phyloP scores from a whole-genome alignment of 2,329 filamentous ascomycete genomes.

The Aspergillus eucalypticola region DNA sequence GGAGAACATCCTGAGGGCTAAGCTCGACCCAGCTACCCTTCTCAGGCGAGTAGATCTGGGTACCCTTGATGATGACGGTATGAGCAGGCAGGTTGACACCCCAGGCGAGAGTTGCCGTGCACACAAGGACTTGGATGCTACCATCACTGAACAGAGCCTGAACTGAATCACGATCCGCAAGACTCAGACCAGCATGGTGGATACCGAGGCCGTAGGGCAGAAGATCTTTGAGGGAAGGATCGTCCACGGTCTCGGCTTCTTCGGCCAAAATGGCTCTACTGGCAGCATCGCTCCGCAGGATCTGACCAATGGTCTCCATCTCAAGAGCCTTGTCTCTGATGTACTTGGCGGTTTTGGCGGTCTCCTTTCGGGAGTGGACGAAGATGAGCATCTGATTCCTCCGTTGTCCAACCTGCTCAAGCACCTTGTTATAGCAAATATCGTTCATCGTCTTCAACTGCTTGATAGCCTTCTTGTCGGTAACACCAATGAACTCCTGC shows the following conservation, averaged over 20 bases:
- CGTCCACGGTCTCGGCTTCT: constrained; percentile 77
- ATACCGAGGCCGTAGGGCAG: constrained; percentile 97
- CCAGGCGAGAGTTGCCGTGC: constrained; percentile 97
- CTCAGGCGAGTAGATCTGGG: constrained; percentile 95
- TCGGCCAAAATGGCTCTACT: constrained; percentile 85
- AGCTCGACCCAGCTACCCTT: constrained; percentile 98
- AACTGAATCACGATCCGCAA: constrained; percentile 90
- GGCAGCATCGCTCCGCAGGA: constrained; percentile 87
- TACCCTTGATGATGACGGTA: constrained; percentile 98
- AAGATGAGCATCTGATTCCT: constrained; percentile 99
- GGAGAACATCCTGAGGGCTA: constrained; percentile 93
- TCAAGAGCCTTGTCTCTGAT: constrained; percentile 97
- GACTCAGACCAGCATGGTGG: constrained; percentile 95
- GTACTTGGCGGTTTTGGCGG: constrained; percentile 93
- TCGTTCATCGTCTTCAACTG: constrained; percentile 99
- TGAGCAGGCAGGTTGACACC: constrained; percentile 97
- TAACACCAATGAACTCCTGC: constrained; percentile 96
- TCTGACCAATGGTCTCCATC: constrained; percentile 93
- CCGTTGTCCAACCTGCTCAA: constrained; percentile 91
- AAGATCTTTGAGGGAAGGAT: constrained; percentile 87
- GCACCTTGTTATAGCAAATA: constrained; percentile 94
- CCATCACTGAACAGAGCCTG: constrained; percentile 93
- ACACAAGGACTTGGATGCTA: constrained; percentile 90
- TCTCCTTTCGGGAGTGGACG: constrained; percentile 97
- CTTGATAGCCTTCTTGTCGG: constrained; percentile 97